Base-by-base conservation (phyloP, 495 filamentous ascomycete species). In the Penicillium chermesinum region DNA sequence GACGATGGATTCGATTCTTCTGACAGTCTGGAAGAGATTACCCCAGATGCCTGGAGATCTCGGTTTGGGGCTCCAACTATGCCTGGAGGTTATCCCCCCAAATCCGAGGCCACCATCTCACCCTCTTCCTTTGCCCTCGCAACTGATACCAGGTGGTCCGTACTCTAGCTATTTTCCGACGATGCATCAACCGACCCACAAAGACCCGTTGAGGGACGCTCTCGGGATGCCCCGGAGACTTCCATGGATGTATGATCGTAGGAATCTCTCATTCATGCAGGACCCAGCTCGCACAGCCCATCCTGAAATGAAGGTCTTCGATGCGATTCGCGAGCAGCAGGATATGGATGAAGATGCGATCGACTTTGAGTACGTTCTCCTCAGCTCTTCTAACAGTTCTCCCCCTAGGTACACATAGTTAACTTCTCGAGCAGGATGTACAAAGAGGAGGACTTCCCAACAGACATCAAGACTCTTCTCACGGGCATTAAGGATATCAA, bases 401-500 rank as follows among this genome's bases (percentile, higher is more conserved):
- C 22, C 5, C 34, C 32, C 3, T 16, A 18, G 9, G 12, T 27
- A 27, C 53, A 46, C 41, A 50, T 30, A 61, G 21, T 7, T 7
- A 27, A 20, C 10, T 2, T 32, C 12, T 36, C 6, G n/a, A n/a
- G n/a, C 15, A 57, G 55, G 16, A 39, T 39, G 3, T 62, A 64
- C 38, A 48, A 60, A 16, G 55, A 62, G n/a, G 38, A 43, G 16
- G 38, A 64, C 12, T 62, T 62, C 32, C 60, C 60, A 10, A 70
- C 84, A 14, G 85, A 89, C 52, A 83, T 90, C 41, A 79, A 84
- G 48, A 67, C 79, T 7, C 59, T 90, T 10, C 66, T 90, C 30
- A 77, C 82, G 9, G 88, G 86, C 39, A 89, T 90, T 47, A 79
- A 84, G 22, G 84, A 87, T 12, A 87, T 89, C 57, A 75, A 77